Evolutionary conservation across 176 grass and related monocot genomes (phyloP).

Genomic region (Avena insularis): DNA sequence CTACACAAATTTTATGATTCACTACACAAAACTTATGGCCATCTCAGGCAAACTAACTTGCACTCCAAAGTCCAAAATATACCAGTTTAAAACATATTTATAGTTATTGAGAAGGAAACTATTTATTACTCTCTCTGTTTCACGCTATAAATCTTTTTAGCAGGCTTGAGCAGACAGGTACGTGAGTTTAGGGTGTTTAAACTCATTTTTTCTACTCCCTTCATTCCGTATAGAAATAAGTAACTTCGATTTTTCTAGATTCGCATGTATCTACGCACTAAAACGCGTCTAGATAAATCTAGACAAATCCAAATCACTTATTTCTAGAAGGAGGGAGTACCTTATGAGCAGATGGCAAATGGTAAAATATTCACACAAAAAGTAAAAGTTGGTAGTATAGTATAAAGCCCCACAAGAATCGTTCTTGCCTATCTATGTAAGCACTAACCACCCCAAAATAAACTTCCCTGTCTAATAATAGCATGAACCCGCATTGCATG

Average conservation of each 20-base stretch:
- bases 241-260: too few species aligned
- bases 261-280: too few species aligned
- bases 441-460: slow-evolving; percentile 11
- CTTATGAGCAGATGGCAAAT: background rate
- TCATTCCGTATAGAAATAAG: too few species aligned
- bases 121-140: background rate
- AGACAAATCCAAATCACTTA: too few species aligned
- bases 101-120: background rate
- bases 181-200: background rate
- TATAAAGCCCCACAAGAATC: slow-evolving; percentile 18
- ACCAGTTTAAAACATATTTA: background rate
- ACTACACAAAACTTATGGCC: background rate
- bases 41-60: background rate
- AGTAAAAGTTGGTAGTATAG: background rate
- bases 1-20: background rate
- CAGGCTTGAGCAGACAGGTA: too few species aligned
- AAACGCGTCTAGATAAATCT: too few species aligned
- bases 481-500: background rate
- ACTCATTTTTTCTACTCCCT: background rate
- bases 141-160: too few species aligned
- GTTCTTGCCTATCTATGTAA: slow-evolving; percentile 7
- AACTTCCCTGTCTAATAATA: slow-evolving; percentile 6
- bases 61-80: background rate
- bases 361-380: background rate
- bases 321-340: background rate